phyloP scores from a whole-genome alignment of 345 rosid genomes.

The Rhizophora apiculata region DNA sequence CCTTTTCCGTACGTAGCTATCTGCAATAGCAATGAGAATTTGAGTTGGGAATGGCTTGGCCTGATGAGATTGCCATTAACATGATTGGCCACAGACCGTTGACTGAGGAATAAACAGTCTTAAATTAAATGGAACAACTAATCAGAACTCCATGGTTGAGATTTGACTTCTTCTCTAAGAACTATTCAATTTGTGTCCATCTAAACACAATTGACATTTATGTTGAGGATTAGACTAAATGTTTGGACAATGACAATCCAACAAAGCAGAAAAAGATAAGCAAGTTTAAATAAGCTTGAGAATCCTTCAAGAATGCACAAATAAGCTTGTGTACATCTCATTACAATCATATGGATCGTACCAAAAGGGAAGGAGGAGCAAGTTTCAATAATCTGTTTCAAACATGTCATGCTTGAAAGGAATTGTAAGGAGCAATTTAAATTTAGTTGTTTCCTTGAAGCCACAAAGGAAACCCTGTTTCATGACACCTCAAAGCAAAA shows the following conservation, averaged over 20 bases:
- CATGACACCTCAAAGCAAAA: no score
- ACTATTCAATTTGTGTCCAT: no score
- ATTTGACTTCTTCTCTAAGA: no score
- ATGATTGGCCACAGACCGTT: background rate
- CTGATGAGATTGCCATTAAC: background rate
- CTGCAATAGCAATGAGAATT: conserved; percentile 29
- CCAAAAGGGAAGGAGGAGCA: conserved; percentile 6
- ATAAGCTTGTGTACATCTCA: no score
- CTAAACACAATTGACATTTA: no score
- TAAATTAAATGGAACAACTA: no score
- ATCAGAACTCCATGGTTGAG: no score
- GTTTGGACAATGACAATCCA: no score
- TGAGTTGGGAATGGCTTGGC: background rate
- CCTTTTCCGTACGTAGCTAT: conserved; percentile 92
- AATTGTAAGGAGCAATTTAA: conserved; percentile 9
- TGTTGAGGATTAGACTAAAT: no score
- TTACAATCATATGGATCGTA: background rate
- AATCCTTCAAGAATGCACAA: no score
- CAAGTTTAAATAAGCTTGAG: no score
- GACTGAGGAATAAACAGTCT: background rate
- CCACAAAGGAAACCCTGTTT: background rate
- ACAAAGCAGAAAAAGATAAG: no score
- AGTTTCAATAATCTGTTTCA: background rate
- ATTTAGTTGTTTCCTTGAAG: background rate
- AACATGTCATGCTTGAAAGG: background rate